Evolutionary conservation across 768 basidiomycete species (phyloP).

Genomic region (Trichaptum fuscoviolaceum): DNA sequence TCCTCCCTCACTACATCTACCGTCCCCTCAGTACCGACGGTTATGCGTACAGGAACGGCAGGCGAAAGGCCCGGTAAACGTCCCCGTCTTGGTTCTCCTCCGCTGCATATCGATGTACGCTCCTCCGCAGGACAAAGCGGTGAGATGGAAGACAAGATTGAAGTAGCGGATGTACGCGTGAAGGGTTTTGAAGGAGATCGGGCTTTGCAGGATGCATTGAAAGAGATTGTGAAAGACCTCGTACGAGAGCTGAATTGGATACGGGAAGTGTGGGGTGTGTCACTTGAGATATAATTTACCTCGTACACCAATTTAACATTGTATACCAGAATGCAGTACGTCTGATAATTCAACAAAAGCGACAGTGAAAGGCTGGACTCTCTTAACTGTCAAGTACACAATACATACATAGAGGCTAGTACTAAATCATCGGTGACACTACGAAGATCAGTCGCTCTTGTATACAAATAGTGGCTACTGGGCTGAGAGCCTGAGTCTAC

Average conservation of each 20-base stretch:
- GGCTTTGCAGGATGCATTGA: neutral
- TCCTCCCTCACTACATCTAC: neutral
- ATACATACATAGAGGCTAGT: too few relatives aligned
- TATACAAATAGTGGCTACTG: too few relatives aligned
- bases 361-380: too few relatives aligned
- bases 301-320: too few relatives aligned
- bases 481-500: too few relatives aligned
- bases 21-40: constrained; percentile 15
- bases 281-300: too few relatives aligned
- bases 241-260: neutral
- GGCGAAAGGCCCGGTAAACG: constrained; percentile 20
- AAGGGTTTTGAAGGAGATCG: neutral
- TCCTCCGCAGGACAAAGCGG: neutral
- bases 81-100: constrained; percentile 24
- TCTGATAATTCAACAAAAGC: too few relatives aligned
- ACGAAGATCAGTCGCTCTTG: too few relatives aligned
- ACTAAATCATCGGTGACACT: too few relatives aligned
- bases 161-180: neutral
- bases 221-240: neutral
- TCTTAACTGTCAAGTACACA: too few relatives aligned
- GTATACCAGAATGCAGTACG: neutral
- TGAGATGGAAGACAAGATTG: neutral
- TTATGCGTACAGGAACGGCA: constrained; percentile 28
- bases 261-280: neutral
- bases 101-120: constrained; percentile 15